Conservation (phyloP, 768 basidiomycete genomes). For the Xerocomellus dryophilus region DNA sequence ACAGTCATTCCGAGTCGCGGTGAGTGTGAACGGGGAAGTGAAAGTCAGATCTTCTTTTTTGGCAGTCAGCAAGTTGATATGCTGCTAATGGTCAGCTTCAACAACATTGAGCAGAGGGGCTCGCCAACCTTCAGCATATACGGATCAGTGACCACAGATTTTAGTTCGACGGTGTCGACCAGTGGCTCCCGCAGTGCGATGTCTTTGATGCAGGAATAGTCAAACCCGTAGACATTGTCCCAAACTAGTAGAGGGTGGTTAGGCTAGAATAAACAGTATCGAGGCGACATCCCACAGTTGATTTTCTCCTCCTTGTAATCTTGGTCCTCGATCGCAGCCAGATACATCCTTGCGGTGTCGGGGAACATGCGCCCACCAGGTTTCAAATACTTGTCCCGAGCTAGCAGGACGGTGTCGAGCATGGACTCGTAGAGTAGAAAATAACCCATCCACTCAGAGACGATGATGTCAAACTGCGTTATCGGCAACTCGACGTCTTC, state of each 20-base stretch:
- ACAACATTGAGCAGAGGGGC: background rate
- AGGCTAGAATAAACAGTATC: background rate
- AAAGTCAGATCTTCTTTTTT: constrained; percentile 96
- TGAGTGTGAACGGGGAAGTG: constrained; percentile 72
- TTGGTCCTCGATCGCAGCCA: constrained; percentile 98
- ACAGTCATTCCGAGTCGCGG: constrained; percentile 90
- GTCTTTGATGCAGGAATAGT: constrained; percentile 99
- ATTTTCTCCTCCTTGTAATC: constrained; percentile 99
- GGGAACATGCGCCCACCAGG: constrained; percentile 92
- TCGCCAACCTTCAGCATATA: constrained; percentile 74
- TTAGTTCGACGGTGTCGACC: constrained; percentile 98
- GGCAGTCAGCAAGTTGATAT: constrained; percentile 86
- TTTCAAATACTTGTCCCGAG: constrained; percentile 95
- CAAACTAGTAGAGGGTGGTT: constrained; percentile 64
- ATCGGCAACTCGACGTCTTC: constrained; percentile 90
- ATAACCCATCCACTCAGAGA: constrained; percentile 99
- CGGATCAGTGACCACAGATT: constrained; percentile 91
- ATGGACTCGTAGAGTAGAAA: constrained; percentile 99
- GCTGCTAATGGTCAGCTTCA: constrained; percentile 41
- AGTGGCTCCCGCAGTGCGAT: constrained; percentile 95
- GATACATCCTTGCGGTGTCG: constrained; percentile 85
- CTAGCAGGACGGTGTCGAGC: constrained; percentile 96
- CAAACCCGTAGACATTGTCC: constrained; percentile 99
- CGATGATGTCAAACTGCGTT: constrained; percentile 94
- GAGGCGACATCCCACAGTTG: constrained; percentile 60